Percentiles rank a stretch among this genome's conserved stretches.
Evolutionary conservation across 495 filamentous ascomycete species (phyloP).

Genomic region (Trichoderma gamsii): DNA sequence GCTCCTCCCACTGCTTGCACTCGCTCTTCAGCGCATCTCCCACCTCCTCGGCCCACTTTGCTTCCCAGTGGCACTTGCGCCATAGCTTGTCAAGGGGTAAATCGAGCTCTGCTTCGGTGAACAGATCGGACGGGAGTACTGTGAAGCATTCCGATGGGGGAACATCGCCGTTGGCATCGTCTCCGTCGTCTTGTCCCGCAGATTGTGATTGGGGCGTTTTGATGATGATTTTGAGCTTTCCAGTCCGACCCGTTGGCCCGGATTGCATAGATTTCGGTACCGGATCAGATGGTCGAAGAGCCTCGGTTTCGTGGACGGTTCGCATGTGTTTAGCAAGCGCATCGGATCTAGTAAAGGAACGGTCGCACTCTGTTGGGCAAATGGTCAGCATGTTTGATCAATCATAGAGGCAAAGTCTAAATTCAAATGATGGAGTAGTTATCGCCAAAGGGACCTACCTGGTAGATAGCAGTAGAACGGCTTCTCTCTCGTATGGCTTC

Average conservation of each 20-base stretch:
- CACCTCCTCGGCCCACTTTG: constrained; percentile 76
- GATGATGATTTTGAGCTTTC: constrained; percentile 60
- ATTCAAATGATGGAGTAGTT: background rate
- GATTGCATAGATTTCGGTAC: constrained; percentile 68
- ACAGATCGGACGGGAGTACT: constrained; percentile 53
- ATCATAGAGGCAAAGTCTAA: background rate
- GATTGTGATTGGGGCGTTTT: constrained; percentile 51
- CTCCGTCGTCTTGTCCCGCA: constrained; percentile 47
- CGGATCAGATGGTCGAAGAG: constrained; percentile 78
- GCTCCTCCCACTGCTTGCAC: constrained; percentile 57
- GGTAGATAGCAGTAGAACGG: constrained; percentile 94
- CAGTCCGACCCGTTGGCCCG: constrained; percentile 49
- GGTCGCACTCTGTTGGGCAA: constrained; percentile 73
- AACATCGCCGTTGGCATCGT: constrained; percentile 45
- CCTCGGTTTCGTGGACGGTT: constrained; percentile 96
- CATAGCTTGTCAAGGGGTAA: constrained; percentile 65
- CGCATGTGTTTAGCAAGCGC: constrained; percentile 97
- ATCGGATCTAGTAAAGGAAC: constrained; percentile 93
- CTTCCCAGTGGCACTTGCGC: constrained; percentile 66
- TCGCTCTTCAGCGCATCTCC: constrained; percentile 54
- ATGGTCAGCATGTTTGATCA: constrained; percentile 8
- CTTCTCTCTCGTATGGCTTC: constrained; percentile 96
- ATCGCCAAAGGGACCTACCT: constrained; percentile 48
- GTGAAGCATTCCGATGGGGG: constrained; percentile 41
- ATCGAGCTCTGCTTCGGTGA: constrained; percentile 64